Evolutionary conservation across 768 basidiomycete genomes (phyloP), one percentile per base, ranked within the genome.

Genomic region (Lanmaoa pseudosensibilis): DNA sequence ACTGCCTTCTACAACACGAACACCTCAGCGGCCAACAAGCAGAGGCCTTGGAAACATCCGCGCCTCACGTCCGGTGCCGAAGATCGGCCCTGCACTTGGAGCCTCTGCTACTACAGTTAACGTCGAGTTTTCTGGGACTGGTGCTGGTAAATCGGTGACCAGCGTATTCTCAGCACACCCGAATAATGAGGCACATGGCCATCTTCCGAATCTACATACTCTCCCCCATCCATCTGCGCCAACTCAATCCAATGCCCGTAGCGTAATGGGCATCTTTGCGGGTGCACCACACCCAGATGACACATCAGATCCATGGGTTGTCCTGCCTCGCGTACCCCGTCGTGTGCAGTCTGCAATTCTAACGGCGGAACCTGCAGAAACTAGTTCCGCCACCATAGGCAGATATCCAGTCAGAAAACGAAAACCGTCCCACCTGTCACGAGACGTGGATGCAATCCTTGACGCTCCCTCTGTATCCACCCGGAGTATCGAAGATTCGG

Each of bases 91-190:
- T 2, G 92, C 91, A 12, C 82, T 94, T 32, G 86, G 89, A 12
- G 92, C 97, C 11, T 92, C 91, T 21, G 79, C 90, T 2, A 95
- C 91, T 47, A 94, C 93, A 2, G 95, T 98, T 63, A 97, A 94
- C 56, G 96, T 99, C 54, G 95, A 97, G 76, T 98, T 98, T 72
- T 90, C 86, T 4, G 88, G 90, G 4, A 74, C 82, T 2, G 89
- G 83, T 11, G 76, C 79, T 13, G 80, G 84, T n/a, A 75, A 82
- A 57, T 80, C 83, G 8, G 74, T 83, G 52, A 78, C 81, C 21
- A 81, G 73, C 52, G 67, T 78, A 45, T 70, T 74, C 44, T 72
- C 70, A 34, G 61, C 71, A 34, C 67, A 71, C 50, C 63, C 70
- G 15, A 30, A 60, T 44, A 61, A 59, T 30, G 68, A 68, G 19